phyloP scores from a whole-genome alignment of 768 basidiomycete species.

The Cantharellus anzutake region DNA sequence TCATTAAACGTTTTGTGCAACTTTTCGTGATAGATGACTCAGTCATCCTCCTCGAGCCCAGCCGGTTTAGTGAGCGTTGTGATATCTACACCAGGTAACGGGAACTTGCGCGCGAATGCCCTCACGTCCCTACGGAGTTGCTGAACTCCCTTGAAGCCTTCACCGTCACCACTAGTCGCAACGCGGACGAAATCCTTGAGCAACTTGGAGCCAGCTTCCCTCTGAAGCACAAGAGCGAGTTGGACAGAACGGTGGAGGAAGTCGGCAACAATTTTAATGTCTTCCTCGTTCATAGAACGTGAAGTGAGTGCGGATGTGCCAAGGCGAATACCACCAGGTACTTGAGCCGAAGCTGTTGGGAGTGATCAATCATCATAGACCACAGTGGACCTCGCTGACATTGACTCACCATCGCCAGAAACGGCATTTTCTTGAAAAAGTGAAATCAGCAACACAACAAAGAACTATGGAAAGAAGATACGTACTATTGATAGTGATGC shows the following conservation, averaged over 20 bases:
- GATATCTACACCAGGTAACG: slow-evolving; percentile 69
- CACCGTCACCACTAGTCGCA: slow-evolving; percentile 45
- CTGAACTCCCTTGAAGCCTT: slow-evolving; percentile 49
- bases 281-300: slow-evolving; percentile 75
- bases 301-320: slow-evolving; percentile 91
- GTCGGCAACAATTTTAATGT: slow-evolving; percentile 69
- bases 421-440: slow-evolving; percentile 68
- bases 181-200: slow-evolving; percentile 89
- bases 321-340: slow-evolving; percentile 91
- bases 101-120: slow-evolving; percentile 71
- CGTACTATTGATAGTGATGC: slow-evolving; percentile 91
- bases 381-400: neutral
- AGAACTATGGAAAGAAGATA: slow-evolving; percentile 6
- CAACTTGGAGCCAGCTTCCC: slow-evolving; percentile 85
- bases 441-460: slow-evolving; percentile 2
- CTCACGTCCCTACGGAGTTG: slow-evolving; percentile 65
- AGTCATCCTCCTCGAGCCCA: slow-evolving; percentile 10
- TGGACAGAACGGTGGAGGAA: slow-evolving; percentile 93
- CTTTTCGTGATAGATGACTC: neutral
- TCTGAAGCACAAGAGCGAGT: slow-evolving; percentile 73
- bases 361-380: neutral
- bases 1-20: too few species aligned
- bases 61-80: slow-evolving; percentile 18
- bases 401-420: slow-evolving; percentile 53
- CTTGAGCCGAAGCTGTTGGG: slow-evolving; percentile 53